Percentiles rank a stretch among this genome's conserved stretches.
phyloP scores from a whole-genome alignment of 2,329 filamentous ascomycete species.

The Beauveria pseudobassiana region DNA sequence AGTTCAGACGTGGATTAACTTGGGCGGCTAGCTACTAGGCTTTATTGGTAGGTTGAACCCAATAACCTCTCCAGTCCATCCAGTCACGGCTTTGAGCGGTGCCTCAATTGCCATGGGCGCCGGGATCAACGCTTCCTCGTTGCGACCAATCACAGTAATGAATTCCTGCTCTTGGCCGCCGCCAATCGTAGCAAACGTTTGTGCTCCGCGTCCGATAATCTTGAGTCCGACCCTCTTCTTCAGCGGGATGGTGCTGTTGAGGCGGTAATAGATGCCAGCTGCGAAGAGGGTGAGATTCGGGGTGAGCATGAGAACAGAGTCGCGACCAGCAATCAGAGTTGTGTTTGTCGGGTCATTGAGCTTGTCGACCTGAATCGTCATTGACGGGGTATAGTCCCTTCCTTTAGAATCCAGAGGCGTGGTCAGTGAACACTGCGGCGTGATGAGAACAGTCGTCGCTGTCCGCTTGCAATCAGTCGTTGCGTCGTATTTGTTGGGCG shows the following conservation, averaged over 20 bases:
- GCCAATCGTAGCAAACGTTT: not conserved
- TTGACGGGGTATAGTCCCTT: constrained; percentile 45
- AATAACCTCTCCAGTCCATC: not conserved
- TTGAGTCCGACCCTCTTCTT: not conserved
- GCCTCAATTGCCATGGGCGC: constrained; percentile 4
- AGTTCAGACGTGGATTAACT: no score
- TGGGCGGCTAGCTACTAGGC: not conserved
- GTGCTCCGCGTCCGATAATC: not conserved
- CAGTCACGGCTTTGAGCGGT: not conserved
- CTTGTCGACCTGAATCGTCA: constrained; percentile 30
- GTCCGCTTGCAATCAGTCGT: constrained; percentile 28
- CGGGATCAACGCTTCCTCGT: not conserved
- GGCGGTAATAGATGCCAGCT: constrained; percentile 27
- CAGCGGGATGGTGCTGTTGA: constrained; percentile 19
- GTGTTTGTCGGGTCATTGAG: constrained; percentile 26
- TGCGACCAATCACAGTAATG: not conserved
- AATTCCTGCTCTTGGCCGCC: constrained; percentile 1
- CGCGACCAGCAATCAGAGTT: constrained; percentile 33
- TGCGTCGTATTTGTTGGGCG: constrained; percentile 21
- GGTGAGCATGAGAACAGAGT: constrained; percentile 36
- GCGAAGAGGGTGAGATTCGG: constrained; percentile 29
- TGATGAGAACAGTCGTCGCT: constrained; percentile 24
- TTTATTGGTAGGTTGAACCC: not conserved
- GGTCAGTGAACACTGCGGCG: constrained; percentile 30
- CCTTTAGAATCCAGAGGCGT: constrained; percentile 48